phyloP scores from a whole-genome alignment of 495 filamentous ascomycete species.

The Trichoderma orchidacearum region DNA sequence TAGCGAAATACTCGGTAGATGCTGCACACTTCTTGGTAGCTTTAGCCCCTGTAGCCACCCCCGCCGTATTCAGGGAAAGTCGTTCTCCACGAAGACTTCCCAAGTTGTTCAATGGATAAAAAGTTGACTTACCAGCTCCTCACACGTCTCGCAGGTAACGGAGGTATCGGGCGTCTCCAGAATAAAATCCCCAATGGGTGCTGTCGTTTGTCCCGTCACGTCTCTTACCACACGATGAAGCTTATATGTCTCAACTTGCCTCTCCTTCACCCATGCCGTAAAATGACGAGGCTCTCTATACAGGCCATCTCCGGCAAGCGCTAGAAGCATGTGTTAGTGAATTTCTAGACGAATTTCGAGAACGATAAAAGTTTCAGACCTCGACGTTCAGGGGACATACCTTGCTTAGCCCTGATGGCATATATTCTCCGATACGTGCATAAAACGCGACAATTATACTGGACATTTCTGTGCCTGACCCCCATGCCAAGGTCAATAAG shows the following conservation, averaged over 20 bases:
- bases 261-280: constrained; percentile 26
- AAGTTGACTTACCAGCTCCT: no score
- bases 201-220: constrained; percentile 43
- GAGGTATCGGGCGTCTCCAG: constrained; percentile 60
- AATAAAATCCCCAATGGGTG: constrained; percentile 66
- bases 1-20: no score
- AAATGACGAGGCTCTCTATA: constrained; percentile 60
- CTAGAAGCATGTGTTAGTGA: no score
- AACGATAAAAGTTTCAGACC: no score
- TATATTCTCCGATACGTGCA: constrained; percentile 42
- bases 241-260: constrained; percentile 54
- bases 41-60: no score
- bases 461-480: constrained; percentile 41
- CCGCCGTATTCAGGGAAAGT: no score
- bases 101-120: no score
- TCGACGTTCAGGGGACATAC: no score
- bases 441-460: constrained; percentile 57
- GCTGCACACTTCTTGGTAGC: no score
- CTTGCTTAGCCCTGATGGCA: constrained; percentile 51
- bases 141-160: constrained; percentile 63
- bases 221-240: constrained; percentile 51
- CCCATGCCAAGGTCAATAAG: constrained; percentile 56
- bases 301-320: constrained; percentile 63
- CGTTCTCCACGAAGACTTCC: no score
- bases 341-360: no score